Conservation (phyloP, 495 filamentous ascomycete species). For the Jackrogersella multiformis region DNA sequence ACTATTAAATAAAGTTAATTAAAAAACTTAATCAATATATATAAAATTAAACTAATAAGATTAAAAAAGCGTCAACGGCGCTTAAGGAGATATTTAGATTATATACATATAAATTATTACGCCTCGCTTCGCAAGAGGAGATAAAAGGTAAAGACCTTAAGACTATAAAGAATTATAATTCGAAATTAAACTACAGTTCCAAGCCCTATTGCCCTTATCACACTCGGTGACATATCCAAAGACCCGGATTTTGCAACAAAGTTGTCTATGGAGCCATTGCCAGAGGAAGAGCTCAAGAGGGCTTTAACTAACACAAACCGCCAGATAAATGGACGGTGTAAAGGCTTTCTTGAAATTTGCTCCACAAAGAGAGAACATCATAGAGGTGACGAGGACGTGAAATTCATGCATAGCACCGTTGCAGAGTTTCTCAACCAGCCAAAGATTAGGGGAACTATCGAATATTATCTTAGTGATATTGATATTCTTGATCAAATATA, state of each 20-base stretch:
- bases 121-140: too few species aligned
- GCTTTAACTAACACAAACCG: background rate
- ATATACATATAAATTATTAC: too few species aligned
- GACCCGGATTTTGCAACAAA: constrained; percentile 20
- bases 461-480: background rate
- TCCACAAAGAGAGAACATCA: background rate
- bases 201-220: too few species aligned
- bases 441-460: background rate
- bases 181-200: too few species aligned
- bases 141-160: too few species aligned
- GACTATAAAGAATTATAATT: too few species aligned
- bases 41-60: too few species aligned
- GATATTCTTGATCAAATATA: background rate
- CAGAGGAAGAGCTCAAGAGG: background rate
- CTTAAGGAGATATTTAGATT: too few species aligned
- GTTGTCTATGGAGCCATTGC: background rate
- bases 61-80: too few species aligned
- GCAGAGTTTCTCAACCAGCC: constrained; percentile 3
- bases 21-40: too few species aligned
- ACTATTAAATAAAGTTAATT: too few species aligned
- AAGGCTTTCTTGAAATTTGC: constrained; percentile 26
- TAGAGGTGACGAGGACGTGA: background rate
- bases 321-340: constrained; percentile 33
- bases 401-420: constrained; percentile 14
- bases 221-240: constrained; percentile 26